Conservation (phyloP, 495 filamentous ascomycete species). For the Chaetomidium leptoderma region DNA sequence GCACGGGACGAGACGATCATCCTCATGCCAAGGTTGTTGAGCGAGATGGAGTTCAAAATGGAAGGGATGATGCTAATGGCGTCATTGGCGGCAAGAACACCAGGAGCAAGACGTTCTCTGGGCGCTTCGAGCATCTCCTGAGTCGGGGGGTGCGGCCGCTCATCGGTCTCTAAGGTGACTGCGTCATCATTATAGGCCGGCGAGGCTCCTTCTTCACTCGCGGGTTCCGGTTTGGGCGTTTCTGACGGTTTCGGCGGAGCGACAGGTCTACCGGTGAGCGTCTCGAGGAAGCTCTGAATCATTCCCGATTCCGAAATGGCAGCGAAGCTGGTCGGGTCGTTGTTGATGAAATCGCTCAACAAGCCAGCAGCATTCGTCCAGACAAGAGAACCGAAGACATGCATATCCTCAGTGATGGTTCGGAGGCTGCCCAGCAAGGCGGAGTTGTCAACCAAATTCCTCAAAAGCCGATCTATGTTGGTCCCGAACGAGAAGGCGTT, state of each 20-base stretch:
- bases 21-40: slow-evolving; percentile 83
- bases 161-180: slow-evolving; percentile 40
- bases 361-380: slow-evolving; percentile 92
- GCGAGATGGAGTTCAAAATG: slow-evolving; percentile 88
- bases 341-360: slow-evolving; percentile 94
- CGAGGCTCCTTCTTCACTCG: slow-evolving; percentile 36
- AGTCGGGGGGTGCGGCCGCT: slow-evolving; percentile 43
- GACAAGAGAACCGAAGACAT: slow-evolving; percentile 78
- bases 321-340: slow-evolving; percentile 95
- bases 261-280: slow-evolving; percentile 62
- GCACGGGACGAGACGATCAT: slow-evolving; percentile 81
- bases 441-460: slow-evolving; percentile 92
- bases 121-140: slow-evolving; percentile 39
- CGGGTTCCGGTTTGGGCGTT: slow-evolving; percentile 23
- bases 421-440: slow-evolving; percentile 72
- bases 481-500: slow-evolving; percentile 62
- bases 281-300: slow-evolving; percentile 74
- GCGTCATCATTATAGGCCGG: slow-evolving; percentile 37
- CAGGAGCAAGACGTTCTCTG: slow-evolving; percentile 54
- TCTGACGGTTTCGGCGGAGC: slow-evolving; percentile 36
- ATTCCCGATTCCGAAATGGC: slow-evolving; percentile 92
- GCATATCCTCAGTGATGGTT: slow-evolving; percentile 72
- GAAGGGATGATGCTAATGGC: slow-evolving; percentile 79
- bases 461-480: slow-evolving; percentile 79
- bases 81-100: slow-evolving; percentile 79